Evolutionary conservation across 495 filamentous ascomycete species (phyloP).

Genomic region (Talaromyces stipitatus): DNA sequence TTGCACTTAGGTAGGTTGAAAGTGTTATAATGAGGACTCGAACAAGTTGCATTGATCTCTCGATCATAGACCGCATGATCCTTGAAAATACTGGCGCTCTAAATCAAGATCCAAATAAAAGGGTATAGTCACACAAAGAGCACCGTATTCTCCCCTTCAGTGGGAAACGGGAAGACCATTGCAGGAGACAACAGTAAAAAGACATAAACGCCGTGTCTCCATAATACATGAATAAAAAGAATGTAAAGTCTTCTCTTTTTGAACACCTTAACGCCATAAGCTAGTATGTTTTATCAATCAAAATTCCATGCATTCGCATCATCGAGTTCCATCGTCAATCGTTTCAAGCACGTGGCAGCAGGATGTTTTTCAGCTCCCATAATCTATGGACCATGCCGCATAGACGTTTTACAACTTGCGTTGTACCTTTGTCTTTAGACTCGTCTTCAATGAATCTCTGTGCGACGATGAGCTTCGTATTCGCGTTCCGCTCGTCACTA

Average conservation of each 20-base stretch:
- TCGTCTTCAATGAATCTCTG: constrained; percentile 76
- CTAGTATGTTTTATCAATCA: background rate
- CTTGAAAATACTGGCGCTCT: background rate
- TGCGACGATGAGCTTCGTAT: constrained; percentile 69
- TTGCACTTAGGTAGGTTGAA: background rate
- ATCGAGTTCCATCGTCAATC: background rate
- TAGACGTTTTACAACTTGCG: constrained; percentile 71
- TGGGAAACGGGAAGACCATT: background rate
- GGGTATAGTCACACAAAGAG: background rate
- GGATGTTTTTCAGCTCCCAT: constrained; percentile 25
- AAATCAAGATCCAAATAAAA: background rate
- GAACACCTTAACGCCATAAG: constrained; percentile 5
- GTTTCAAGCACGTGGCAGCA: constrained; percentile 1
- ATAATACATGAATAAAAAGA: background rate
- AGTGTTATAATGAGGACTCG: background rate
- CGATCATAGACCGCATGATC: too few species aligned
- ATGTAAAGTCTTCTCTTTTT: background rate
- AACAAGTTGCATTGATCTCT: too few species aligned
- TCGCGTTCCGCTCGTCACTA: constrained; percentile 61
- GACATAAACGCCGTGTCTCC: background rate
- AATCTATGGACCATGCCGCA: constrained; percentile 60
- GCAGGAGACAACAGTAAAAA: constrained; percentile 1
- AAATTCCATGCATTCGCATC: background rate
- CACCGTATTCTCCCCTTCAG: background rate
- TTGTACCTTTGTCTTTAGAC: constrained; percentile 61